Base-by-base conservation (phyloP, 345 rosid species). In the Garcia nutans region DNA sequence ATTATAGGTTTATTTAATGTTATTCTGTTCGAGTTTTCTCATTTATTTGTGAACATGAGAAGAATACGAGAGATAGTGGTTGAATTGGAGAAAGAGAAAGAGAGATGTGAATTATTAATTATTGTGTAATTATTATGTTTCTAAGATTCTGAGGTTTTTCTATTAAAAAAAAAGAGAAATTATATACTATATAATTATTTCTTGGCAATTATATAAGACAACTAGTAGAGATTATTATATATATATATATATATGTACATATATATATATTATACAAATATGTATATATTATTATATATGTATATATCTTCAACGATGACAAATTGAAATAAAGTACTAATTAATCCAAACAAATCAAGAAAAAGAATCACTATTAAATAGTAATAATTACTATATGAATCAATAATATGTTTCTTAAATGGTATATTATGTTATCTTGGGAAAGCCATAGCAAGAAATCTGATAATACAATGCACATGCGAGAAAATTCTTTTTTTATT, bases 201-300 rank as follows among this genome's bases (percentile, higher is more conserved):
- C 77, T 55, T 41, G 54, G 71, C 13, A 76, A 78, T 73, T 28
- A 42, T 70, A 56, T 60, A 49, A 57, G 56, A 11, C 12, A 3
- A 3, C 44, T 52, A 24, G 6, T 20, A 28, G 12, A 33, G 3
- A 33, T 33, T 16, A n/a, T n/a, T n/a, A n/a, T n/a, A n/a, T 3
- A 31, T 68, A 44, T 8, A 15, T 8, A 15, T 56, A 10, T 22
- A n/a, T n/a, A n/a, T n/a, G n/a, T n/a, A n/a, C n/a, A n/a, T n/a
- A n/a, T n/a, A n/a, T n/a, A n/a, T n/a, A n/a, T n/a, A n/a, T n/a
- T n/a, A n/a, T n/a, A n/a, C n/a, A n/a, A n/a, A n/a, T n/a, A n/a
- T n/a, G n/a, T n/a, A 28, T 15, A 33, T 33, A 33, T 33, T 16
- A n/a, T n/a, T n/a, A n/a, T n/a, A n/a, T 3, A 31, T 68, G 56